phyloP scores from a whole-genome alignment of 1,284 basidiomycete genomes.

The Microbotryum silenes-acaulis region DNA sequence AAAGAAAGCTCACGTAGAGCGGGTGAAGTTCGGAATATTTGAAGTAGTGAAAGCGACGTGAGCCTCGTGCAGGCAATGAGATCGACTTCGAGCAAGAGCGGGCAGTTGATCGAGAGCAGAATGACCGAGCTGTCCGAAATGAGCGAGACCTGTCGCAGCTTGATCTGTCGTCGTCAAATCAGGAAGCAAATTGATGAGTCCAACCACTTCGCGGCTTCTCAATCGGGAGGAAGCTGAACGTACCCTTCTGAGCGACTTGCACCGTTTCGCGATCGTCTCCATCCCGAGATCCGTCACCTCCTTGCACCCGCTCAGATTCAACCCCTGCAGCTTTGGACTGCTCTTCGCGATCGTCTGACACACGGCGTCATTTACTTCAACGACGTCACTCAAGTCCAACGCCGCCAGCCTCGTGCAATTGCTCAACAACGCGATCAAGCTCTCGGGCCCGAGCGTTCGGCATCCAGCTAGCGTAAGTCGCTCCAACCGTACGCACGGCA shows the following conservation, averaged over 20 bases:
- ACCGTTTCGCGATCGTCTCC: conserved; percentile 63
- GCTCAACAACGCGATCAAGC: conserved; percentile 61
- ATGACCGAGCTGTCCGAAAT: conserved; percentile 75
- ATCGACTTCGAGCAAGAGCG: conserved; percentile 87
- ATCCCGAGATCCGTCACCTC: conserved; percentile 72
- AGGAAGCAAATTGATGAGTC: background rate
- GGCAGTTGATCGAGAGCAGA: conserved; percentile 70
- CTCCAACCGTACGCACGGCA: conserved; percentile 74
- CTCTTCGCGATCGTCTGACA: conserved; percentile 61
- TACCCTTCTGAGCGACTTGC: conserved; percentile 61
- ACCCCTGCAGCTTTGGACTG: conserved; percentile 75
- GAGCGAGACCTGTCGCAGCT: conserved; percentile 66
- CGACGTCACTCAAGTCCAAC: conserved; percentile 74
- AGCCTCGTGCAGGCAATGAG: conserved; percentile 74
- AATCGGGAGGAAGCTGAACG: conserved; percentile 25
- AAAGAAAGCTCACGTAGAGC: conserved; percentile 88
- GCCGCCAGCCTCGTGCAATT: conserved; percentile 65
- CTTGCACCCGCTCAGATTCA: conserved; percentile 82
- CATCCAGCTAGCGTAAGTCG: conserved; percentile 86
- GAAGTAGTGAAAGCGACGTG: conserved; percentile 68
- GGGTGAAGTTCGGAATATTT: conserved; percentile 70
- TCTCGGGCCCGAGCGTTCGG: conserved; percentile 58
- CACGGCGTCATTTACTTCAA: conserved; percentile 60
- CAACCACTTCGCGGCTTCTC: background rate
- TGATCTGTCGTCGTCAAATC: conserved; percentile 62